Evolutionary conservation across 805 yeast species (phyloP).

Genomic region (Nakazawaea ishiwadae): DNA sequence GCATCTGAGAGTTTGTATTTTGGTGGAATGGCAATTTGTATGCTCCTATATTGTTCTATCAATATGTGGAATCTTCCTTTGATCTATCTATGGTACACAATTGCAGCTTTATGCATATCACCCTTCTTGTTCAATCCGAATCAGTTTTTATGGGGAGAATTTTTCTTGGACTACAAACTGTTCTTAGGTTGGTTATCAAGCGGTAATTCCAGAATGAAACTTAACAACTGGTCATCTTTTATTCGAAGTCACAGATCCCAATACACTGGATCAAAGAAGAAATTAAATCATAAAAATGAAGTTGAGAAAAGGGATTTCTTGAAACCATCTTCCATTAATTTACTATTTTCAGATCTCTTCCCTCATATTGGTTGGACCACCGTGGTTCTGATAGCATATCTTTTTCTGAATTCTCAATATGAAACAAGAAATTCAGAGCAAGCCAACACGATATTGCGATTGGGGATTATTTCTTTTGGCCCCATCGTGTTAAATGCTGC

Average conservation of each 20-base stretch:
- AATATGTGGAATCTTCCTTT: slow-evolving; percentile 59
- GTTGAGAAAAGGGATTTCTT: slow-evolving; percentile 38
- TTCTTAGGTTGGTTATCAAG: slow-evolving; percentile 47
- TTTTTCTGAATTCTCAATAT: slow-evolving; percentile 52
- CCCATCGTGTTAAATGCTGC: slow-evolving; percentile 43
- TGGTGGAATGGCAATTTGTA: slow-evolving; percentile 48
- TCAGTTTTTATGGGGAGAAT: slow-evolving; percentile 66
- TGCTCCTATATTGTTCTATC: slow-evolving; percentile 53
- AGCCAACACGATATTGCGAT: slow-evolving; percentile 37
- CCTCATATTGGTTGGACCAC: slow-evolving; percentile 31
- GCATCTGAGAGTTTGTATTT: slow-evolving; percentile 63
- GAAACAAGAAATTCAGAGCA: slow-evolving; percentile 29
- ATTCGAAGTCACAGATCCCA: slow-evolving; percentile 47
- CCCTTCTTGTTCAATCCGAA: slow-evolving; percentile 78
- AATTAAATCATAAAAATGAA: slow-evolving; percentile 32
- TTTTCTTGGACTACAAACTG: slow-evolving; percentile 61
- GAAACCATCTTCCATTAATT: slow-evolving; percentile 43
- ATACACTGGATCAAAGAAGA: slow-evolving; percentile 51
- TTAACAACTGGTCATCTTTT: slow-evolving; percentile 42
- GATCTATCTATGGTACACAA: slow-evolving; percentile 70
- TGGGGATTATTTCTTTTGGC: slow-evolving; percentile 37
- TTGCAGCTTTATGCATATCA: slow-evolving; percentile 59
- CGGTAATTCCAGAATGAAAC: slow-evolving; percentile 39
- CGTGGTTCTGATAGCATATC: slow-evolving; percentile 39
- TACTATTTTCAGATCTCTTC: slow-evolving; percentile 35